phyloP scores from a whole-genome alignment of 768 basidiomycete genomes.

The Amanita subjunquillea region DNA sequence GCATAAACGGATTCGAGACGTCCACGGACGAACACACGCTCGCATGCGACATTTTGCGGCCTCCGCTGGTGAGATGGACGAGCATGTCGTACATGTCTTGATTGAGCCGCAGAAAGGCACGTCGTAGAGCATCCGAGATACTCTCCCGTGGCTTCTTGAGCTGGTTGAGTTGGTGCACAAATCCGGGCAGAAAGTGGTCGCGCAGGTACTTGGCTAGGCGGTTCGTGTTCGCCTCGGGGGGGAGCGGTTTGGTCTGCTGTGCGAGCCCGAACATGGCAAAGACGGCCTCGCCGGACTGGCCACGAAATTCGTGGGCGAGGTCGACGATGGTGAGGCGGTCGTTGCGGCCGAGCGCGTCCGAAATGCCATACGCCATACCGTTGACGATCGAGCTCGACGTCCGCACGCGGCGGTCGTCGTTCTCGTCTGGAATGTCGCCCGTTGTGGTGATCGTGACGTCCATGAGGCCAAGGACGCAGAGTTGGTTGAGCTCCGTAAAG shows the following conservation, averaged over 20 bases:
- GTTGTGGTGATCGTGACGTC: slow-evolving; percentile 81
- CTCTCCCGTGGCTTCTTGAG: slow-evolving; percentile 40
- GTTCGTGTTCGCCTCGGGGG: slow-evolving; percentile 42
- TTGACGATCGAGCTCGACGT: slow-evolving; percentile 85
- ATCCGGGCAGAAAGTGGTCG: slow-evolving; percentile 62
- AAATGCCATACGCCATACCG: slow-evolving; percentile 92
- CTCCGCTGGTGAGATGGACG: background rate
- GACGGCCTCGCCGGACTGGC: slow-evolving; percentile 67
- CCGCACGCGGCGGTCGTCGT: slow-evolving; percentile 82
- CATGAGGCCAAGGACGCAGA: slow-evolving; percentile 94
- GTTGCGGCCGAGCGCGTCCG: slow-evolving; percentile 76
- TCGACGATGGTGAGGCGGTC: slow-evolving; percentile 86
- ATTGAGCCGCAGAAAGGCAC: slow-evolving; percentile 84
- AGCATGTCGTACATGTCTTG: slow-evolving; percentile 60
- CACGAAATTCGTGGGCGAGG: slow-evolving; percentile 81
- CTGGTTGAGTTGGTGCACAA: slow-evolving; percentile 45
- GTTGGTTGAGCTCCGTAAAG: slow-evolving; percentile 76
- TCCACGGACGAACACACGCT: slow-evolving; percentile 28
- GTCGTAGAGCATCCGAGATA: slow-evolving; percentile 67
- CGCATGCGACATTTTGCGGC: slow-evolving; percentile 66
- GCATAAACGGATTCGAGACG: slow-evolving; percentile 35
- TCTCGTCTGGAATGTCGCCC: slow-evolving; percentile 70
- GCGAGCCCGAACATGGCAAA: slow-evolving; percentile 94
- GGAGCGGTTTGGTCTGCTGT: slow-evolving; percentile 30
- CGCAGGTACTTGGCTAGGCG: slow-evolving; percentile 75